Evolutionary conservation across 1,139 yeast genomes (phyloP).

Genomic region (Starmera stellimalicola): DNA sequence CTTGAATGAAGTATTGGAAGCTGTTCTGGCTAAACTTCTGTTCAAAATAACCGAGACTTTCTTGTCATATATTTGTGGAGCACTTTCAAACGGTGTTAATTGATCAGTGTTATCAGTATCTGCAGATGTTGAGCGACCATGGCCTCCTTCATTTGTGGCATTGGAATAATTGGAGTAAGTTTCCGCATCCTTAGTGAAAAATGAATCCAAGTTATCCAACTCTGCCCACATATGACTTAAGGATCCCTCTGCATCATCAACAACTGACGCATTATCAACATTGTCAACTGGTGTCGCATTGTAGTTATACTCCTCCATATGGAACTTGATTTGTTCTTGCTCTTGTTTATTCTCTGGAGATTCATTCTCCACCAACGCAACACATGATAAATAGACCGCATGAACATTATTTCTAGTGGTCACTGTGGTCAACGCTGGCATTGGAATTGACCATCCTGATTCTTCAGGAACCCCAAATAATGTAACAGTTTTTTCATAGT

Average conservation of each 20-base stretch:
- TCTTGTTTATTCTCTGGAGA: conserved; percentile 17
- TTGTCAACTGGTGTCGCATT: conserved; percentile 22
- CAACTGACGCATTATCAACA: conserved; percentile 33
- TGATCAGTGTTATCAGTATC: conserved; percentile 40
- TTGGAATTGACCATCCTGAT: conserved; percentile 96
- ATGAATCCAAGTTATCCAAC: conserved; percentile 86
- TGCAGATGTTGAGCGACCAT: conserved; percentile 39
- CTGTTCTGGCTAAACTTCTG: conserved; percentile 64
- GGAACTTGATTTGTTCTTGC: conserved; percentile 44
- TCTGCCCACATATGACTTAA: conserved; percentile 95
- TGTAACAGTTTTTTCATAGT: conserved; percentile 79
- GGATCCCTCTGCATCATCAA: conserved; percentile 54
- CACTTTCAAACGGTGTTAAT: conserved; percentile 50
- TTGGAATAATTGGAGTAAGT: conserved; percentile 15
- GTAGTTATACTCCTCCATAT: conserved; percentile 60
- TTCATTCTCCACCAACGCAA: conserved; percentile 20
- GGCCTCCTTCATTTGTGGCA: conserved; percentile 19
- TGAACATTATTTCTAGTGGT: conserved; percentile 88
- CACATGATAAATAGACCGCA: conserved; percentile 85
- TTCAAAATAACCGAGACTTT: conserved; percentile 70
- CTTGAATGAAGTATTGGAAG: conserved; percentile 69
- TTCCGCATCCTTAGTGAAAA: conserved; percentile 63
- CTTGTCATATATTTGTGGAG: conserved; percentile 72
- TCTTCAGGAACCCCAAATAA: conserved; percentile 94
- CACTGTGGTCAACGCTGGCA: conserved; percentile 86